A percentile compares a stretch with the other conserved stretches of the same genome.
Evolutionary conservation across 352 stramenopile species (phyloP).

Genomic region (Phytophthora idaei): DNA sequence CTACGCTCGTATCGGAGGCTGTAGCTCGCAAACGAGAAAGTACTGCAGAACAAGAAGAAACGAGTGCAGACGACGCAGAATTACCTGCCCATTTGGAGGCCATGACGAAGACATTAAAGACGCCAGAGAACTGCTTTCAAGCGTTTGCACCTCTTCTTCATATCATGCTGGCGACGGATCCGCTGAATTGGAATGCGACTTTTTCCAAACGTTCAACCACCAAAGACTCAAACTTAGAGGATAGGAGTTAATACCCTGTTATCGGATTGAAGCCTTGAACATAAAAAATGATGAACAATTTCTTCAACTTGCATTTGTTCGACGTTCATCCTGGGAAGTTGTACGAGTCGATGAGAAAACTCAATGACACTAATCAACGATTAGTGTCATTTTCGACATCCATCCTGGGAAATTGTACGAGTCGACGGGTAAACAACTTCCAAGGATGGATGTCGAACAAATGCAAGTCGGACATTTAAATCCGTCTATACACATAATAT

Average conservation of each 20-base stretch:
- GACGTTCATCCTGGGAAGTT: no score
- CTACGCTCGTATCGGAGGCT: neutral
- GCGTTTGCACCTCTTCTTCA: conserved; percentile 49
- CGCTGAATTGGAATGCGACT: conserved; percentile 31
- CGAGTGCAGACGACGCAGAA: neutral
- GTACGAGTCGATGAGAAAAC: no score
- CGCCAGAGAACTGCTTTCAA: conserved; percentile 38
- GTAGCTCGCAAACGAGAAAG: neutral
- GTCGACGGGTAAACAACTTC: no score
- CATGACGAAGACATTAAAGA: conserved; percentile 38
- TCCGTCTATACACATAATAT: no score
- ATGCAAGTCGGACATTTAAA: no score
- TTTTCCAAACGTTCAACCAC: conserved; percentile 8
- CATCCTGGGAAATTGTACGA: no score
- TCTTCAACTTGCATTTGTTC: no score
- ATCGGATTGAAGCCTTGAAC: no score
- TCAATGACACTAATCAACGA: no score
- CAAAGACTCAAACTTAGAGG: neutral
- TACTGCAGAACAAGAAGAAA: neutral
- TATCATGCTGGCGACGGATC: conserved; percentile 38
- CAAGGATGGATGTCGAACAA: no score
- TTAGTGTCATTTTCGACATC: no score
- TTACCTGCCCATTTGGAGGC: conserved; percentile 6
- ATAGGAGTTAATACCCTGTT: neutral
- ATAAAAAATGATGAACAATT: no score